Evolutionary conservation across 768 basidiomycete species (phyloP).

Genomic region (Suillus cothurnatus): DNA sequence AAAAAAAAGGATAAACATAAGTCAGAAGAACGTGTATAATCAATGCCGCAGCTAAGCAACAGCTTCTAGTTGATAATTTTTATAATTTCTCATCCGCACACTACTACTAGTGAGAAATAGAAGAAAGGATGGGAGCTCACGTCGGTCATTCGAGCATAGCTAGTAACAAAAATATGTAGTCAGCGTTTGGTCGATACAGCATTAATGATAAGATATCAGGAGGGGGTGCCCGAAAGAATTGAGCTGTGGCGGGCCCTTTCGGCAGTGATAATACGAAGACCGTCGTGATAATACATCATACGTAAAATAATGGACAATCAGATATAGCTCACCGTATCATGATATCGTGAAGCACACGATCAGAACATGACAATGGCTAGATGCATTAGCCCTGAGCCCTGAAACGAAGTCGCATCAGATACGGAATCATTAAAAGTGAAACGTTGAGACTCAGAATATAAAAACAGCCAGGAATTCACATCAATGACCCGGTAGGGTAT

Average conservation of each 20-base stretch:
- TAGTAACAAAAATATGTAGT: not conserved
- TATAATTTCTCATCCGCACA: constrained; percentile 32
- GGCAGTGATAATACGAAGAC: constrained; percentile 85
- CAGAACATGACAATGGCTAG: not conserved
- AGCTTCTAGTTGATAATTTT: constrained; percentile 91
- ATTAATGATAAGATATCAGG: constrained; percentile 49
- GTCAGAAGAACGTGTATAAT: constrained; percentile 48
- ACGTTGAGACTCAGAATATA: constrained; percentile 50
- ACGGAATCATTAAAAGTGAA: not conserved
- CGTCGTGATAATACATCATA: constrained; percentile 88
- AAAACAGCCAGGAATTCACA: constrained; percentile 83
- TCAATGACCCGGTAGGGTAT: constrained; percentile 52
- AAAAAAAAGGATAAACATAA: not conserved
- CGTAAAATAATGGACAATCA: constrained; percentile 13
- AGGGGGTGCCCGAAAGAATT: constrained; percentile 75
- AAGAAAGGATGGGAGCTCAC: constrained; percentile 2
- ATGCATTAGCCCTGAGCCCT: not conserved
- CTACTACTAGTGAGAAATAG: constrained; percentile 2
- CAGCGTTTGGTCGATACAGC: constrained; percentile 9
- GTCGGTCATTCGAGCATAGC: not conserved
- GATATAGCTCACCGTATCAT: constrained; percentile 37
- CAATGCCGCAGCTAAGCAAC: constrained; percentile 78
- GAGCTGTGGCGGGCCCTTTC: constrained; percentile 96
- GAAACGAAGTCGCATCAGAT: constrained; percentile 2
- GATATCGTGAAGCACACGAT: constrained; percentile 19